Evolutionary conservation across 169 alveolate species (phyloP), one percentile per base, ranked within the genome.

Genomic region (Theileria luwenshuni): DNA sequence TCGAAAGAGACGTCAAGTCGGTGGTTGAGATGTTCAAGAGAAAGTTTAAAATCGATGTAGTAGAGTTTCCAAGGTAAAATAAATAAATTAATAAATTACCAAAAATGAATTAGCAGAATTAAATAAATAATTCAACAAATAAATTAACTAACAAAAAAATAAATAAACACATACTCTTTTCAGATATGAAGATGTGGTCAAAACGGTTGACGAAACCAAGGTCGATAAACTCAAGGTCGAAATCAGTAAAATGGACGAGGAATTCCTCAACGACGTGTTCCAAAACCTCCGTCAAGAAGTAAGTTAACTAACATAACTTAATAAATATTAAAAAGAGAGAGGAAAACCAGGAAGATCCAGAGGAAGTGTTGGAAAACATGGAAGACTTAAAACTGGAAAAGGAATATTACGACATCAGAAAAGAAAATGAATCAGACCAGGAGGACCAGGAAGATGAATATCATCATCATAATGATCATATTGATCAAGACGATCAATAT

Each of bases 1-100:
- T 95, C 71, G 95, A 94, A 52, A 86, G 99, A 47, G 99, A 96
- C 88, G 95, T 96, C 13, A 92, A 91, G 43, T 95, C 99, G 79
- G 89, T 97, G 15, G 86, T 91, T 56, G 94, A 87, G 28, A 95
- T 91, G 80, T 97, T 97, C 74, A 85, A 80, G 61, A 95, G 91
- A 81, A 95, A 94, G 83, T 96, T 96, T 83, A 92, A 92, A 59
- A 74, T 96, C 21, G 89, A 91, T 41, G 96, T 94, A 42, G 92
- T 87, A 42, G 96, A 90, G n/a, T 91, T 84, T 59, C 98, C 98
- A n/a, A 77, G 75, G 83, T 92, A 85, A 48, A 90, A 17, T 1
- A 15, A 7, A 52, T n/a, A n/a, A n/a, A n/a, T n/a, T n/a, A n/a
- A n/a, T n/a, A n/a, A n/a, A n/a, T n/a, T n/a, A n/a, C 71, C 38